These are phyloP conservation scores for Albophoma yamanashiensis DNA, from an alignment of 2,329 filamentous ascomycete genomes.

Conservation along the genomic window DNA sequence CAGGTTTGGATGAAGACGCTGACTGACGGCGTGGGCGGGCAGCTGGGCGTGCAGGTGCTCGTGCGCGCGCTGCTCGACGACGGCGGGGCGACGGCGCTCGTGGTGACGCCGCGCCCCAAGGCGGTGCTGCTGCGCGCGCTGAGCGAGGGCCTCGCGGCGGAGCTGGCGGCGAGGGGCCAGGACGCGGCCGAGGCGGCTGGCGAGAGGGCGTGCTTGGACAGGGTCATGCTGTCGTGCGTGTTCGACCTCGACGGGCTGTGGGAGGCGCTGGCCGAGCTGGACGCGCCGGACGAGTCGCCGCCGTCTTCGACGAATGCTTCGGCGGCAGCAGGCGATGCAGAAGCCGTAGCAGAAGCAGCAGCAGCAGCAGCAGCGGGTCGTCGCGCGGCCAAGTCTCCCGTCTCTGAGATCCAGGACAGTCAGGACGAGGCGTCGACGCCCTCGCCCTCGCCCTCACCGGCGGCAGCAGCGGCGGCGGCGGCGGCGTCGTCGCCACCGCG, in stretches of 20 bases:
- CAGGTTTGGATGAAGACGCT: too few species aligned
- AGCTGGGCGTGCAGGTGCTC: constrained; percentile 39
- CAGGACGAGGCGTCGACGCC: constrained; percentile 18
- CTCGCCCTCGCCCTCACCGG: constrained; percentile 6
- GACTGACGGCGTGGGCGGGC: constrained; percentile 1
- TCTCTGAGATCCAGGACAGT: constrained; percentile 21
- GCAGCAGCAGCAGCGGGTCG: not conserved
- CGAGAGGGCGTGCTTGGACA: constrained; percentile 29
- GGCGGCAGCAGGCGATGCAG: not conserved
- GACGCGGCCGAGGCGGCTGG: constrained; percentile 4
- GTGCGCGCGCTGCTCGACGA: constrained; percentile 25
- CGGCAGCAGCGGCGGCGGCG: not conserved
- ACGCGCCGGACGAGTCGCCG: constrained; percentile 11
- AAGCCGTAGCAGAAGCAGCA: not conserved
- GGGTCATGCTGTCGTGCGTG: constrained; percentile 42
- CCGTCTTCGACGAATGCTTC: not conserved
- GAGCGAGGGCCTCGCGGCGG: constrained; percentile 26
- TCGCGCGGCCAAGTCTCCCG: not conserved
- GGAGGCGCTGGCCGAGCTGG: constrained; percentile 44
- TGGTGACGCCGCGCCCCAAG: constrained; percentile 38
- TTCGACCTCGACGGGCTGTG: constrained; percentile 49
- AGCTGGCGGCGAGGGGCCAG: constrained; percentile 15
- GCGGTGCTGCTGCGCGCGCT: constrained; percentile 29
- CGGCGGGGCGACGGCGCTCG: constrained; percentile 19
- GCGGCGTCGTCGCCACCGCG: not conserved